Evolutionary conservation across 176 grass and related monocot species (phyloP).

Genomic region (Puya raimondii): DNA sequence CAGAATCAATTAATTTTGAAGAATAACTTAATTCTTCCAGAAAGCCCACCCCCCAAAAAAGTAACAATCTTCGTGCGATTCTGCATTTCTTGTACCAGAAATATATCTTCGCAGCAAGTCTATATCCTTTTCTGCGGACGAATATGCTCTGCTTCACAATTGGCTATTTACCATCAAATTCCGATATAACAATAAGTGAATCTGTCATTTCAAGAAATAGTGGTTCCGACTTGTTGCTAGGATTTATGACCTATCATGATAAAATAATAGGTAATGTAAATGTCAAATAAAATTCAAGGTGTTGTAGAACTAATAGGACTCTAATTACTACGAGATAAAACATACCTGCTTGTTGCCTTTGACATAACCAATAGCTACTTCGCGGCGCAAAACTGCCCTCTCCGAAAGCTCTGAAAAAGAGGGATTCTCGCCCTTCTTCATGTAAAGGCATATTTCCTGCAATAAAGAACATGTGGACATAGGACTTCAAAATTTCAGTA

Average conservation of each 20-base stretch:
- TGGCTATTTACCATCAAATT: slow-evolving; percentile 74
- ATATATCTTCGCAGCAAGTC: no score
- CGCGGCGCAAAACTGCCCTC: slow-evolving; percentile 77
- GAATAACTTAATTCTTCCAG: no score
- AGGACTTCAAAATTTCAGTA: background rate
- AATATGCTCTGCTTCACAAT: slow-evolving; percentile 3
- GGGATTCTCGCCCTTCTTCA: slow-evolving; percentile 71
- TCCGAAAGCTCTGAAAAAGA: slow-evolving; percentile 86
- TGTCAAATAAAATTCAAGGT: slow-evolving; percentile 8
- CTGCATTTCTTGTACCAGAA: no score
- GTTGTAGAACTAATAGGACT: background rate
- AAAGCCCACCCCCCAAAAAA: no score
- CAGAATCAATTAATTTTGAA: no score
- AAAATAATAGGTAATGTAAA: background rate
- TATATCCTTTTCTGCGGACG: background rate
- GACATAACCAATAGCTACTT: slow-evolving; percentile 89
- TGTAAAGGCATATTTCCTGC: slow-evolving; percentile 82
- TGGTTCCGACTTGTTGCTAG: slow-evolving; percentile 59
- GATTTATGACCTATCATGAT: slow-evolving; percentile 74
- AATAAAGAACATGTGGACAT: slow-evolving; percentile 12
- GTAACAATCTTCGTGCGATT: no score
- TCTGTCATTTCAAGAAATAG: slow-evolving; percentile 71
- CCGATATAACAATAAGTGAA: slow-evolving; percentile 79
- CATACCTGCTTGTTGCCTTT: slow-evolving; percentile 77
- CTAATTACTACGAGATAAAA: slow-evolving; percentile 12